These are phyloP conservation scores for Omphalotus olearius DNA, from an alignment of 1,284 basidiomycete genomes.

Conservation along the genomic window DNA sequence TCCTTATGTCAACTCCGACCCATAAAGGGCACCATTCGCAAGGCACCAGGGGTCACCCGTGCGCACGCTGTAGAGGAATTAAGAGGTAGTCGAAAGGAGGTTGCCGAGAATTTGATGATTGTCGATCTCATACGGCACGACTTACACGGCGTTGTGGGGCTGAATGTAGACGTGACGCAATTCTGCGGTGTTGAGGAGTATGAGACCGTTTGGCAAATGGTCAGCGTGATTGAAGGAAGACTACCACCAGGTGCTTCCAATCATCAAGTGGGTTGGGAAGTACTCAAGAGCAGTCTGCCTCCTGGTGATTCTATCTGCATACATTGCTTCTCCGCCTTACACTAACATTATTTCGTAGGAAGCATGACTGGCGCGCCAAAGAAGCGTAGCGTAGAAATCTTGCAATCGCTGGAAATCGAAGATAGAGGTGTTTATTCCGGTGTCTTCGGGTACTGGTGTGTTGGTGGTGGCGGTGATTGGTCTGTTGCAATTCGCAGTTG, in stretches of 20 bases:
- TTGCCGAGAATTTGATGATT: constrained; percentile 98
- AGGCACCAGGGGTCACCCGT: constrained; percentile 58
- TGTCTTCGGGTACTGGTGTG: constrained; percentile 89
- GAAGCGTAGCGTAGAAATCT: constrained; percentile 87
- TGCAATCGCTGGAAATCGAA: constrained; percentile 75
- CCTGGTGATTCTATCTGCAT: constrained; percentile 50
- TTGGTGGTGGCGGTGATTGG: constrained; percentile 89
- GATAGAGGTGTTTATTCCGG: constrained; percentile 89
- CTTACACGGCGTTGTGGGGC: constrained; percentile 72
- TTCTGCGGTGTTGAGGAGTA: constrained; percentile 93
- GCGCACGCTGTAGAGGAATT: constrained; percentile 63
- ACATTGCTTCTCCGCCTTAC: neutral
- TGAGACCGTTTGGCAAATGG: constrained; percentile 93
- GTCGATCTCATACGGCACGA: constrained; percentile 96
- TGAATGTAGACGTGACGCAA: constrained; percentile 78
- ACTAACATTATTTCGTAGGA: constrained; percentile 38
- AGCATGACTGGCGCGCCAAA: constrained; percentile 99
- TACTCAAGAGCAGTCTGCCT: constrained; percentile 78
- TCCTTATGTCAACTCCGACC: constrained; percentile 82
- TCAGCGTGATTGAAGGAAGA: constrained; percentile 86
- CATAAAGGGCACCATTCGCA: constrained; percentile 90
- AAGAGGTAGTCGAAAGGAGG: constrained; percentile 81
- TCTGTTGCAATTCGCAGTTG: constrained; percentile 96
- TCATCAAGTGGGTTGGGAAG: constrained; percentile 68
- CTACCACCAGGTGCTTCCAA: constrained; percentile 30